Evolutionary conservation across 257 asterid species (phyloP).

Genomic region (Coffea canephora): DNA sequence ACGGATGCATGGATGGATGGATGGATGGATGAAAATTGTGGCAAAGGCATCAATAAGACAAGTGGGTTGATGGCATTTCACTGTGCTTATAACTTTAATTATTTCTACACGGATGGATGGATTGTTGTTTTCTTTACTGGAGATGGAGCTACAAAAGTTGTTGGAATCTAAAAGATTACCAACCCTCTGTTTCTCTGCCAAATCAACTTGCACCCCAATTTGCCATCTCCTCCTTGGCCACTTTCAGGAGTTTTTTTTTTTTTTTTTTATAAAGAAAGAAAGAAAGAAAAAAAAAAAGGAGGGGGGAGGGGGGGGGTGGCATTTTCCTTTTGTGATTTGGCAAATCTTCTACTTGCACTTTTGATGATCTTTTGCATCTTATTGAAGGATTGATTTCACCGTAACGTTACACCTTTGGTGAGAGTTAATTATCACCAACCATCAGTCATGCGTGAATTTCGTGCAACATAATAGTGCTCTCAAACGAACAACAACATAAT

Average conservation of each 20-base stretch:
- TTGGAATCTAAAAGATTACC: constrained; percentile 42
- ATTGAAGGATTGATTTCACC: neutral
- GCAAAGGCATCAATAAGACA: constrained; percentile 11
- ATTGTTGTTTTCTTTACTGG: constrained; percentile 29
- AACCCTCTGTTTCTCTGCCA: constrained; percentile 18
- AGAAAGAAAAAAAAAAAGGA: too few species aligned
- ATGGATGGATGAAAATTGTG: too few species aligned
- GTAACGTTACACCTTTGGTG: neutral
- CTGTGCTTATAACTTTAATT: constrained; percentile 27
- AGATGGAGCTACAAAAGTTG: constrained; percentile 34
- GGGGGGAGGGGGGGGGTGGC: neutral
- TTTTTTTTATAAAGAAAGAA: too few species aligned
- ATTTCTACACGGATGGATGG: constrained; percentile 4
- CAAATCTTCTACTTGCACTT: neutral
- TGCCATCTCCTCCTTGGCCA: constrained; percentile 22
- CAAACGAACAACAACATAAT: neutral
- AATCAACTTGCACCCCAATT: constrained; percentile 41
- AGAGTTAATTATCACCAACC: neutral
- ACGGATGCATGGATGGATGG: neutral
- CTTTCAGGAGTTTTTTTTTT: constrained; percentile 4
- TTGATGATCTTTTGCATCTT: neutral
- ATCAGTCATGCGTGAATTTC: neutral
- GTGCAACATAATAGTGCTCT: neutral
- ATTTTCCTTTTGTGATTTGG: neutral
- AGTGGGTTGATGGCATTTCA: constrained; percentile 40